phyloP scores from a whole-genome alignment of 148 eudicot genomes.

The Fagopyrum tataricum region DNA sequence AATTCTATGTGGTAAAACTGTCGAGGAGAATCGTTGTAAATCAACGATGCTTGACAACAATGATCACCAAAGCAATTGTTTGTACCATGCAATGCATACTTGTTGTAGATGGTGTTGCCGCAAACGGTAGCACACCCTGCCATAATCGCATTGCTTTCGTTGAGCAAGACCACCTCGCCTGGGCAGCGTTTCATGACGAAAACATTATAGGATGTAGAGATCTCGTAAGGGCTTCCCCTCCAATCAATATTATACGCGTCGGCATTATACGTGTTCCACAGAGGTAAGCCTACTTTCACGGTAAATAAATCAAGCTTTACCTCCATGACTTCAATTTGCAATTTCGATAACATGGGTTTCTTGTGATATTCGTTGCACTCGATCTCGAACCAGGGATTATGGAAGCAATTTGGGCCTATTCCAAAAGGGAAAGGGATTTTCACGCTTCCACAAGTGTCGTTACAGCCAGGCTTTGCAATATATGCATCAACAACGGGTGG shows the following conservation, averaged over 20 bases:
- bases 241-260: neutral
- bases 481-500: neutral
- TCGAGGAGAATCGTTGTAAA: too few relatives aligned
- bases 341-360: neutral
- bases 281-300: neutral
- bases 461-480: neutral
- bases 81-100: neutral
- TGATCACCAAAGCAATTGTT: too few relatives aligned
- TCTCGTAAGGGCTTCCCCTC: neutral
- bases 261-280: neutral
- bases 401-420: neutral
- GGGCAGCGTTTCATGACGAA: conserved; percentile 2
- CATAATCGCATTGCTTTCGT: neutral
- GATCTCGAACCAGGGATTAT: neutral
- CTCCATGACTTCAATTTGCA: neutral
- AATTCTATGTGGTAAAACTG: too few relatives aligned
- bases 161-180: neutral
- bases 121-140: neutral
- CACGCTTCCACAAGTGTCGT: neutral
- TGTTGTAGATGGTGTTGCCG: neutral
- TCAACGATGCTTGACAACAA: too few relatives aligned
- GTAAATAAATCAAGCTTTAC: neutral
- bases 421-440: conserved; percentile 1
- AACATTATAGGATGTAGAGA: neutral
- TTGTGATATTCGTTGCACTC: neutral